Evolutionary conservation across 768 basidiomycete genomes (phyloP).

Genomic region (Tricholomella constricta): DNA sequence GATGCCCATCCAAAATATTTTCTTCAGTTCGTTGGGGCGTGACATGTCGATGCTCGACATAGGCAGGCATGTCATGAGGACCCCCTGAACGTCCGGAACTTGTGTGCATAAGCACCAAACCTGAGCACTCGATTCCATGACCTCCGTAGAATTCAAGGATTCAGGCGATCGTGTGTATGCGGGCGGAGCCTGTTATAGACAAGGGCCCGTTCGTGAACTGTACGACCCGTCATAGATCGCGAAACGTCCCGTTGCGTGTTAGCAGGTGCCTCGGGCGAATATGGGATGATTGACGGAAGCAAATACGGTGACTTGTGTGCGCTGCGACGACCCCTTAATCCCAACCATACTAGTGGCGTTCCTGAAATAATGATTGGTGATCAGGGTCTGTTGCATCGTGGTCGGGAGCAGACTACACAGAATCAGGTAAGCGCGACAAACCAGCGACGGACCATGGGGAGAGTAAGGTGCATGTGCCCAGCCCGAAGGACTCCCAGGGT

Average conservation of each 20-base stretch:
- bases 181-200: background rate
- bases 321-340: background rate
- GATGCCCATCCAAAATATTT: no score
- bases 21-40: no score
- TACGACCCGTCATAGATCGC: background rate
- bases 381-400: background rate
- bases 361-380: constrained; percentile 9
- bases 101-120: no score
- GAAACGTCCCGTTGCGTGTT: background rate
- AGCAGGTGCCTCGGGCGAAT: background rate
- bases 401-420: background rate
- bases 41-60: no score
- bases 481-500: background rate
- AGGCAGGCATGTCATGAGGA: no score
- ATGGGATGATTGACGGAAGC: background rate
- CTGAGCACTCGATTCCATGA: background rate
- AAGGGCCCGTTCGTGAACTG: background rate
- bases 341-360: background rate
- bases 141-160: background rate
- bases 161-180: background rate
- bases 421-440: no score
- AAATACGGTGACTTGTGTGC: background rate
- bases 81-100: background rate
- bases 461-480: background rate
- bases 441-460: no score